These are phyloP conservation scores for Paraphoma sp. DNA, from an alignment of 2,329 filamentous ascomycete species.

Conservation along the genomic window DNA sequence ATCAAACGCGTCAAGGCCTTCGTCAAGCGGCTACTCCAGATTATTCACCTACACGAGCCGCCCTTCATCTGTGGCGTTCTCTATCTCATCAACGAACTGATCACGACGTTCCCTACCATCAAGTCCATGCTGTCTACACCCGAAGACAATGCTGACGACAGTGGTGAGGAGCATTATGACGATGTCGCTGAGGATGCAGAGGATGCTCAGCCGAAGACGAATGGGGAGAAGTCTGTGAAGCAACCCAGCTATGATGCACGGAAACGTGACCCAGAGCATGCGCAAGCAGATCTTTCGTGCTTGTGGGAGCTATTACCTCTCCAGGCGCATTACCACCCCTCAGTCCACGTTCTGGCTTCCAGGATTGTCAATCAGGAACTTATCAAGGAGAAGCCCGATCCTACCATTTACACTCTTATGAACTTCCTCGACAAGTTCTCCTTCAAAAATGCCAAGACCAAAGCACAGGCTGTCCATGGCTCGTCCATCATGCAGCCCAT, in stretches of 20 bases:
- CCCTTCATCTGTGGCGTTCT: constrained; percentile 93
- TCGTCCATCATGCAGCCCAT: constrained; percentile 97
- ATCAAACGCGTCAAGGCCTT: constrained; percentile 94
- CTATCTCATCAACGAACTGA: constrained; percentile 84
- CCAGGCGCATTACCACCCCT: constrained; percentile 87
- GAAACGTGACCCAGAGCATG: constrained; percentile 90
- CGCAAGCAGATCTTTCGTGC: constrained; percentile 90
- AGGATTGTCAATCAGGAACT: constrained; percentile 72
- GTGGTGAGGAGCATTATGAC: constrained; percentile 74
- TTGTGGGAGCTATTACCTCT: constrained; percentile 91
- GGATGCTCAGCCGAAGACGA: constrained; percentile 35
- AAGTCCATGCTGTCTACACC: constrained; percentile 71
- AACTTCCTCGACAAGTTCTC: constrained; percentile 98
- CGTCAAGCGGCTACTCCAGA: constrained; percentile 88
- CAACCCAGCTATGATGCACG: constrained; percentile 74
- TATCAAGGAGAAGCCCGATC: constrained; percentile 85
- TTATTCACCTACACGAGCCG: constrained; percentile 86
- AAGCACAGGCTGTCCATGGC: constrained; percentile 67
- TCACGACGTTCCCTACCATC: constrained; percentile 79
- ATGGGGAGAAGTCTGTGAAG: constrained; percentile 20
- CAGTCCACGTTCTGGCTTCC: constrained; percentile 82
- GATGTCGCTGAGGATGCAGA: constrained; percentile 62
- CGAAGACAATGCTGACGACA: constrained; percentile 79
- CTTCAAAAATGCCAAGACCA: constrained; percentile 89
- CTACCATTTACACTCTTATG: constrained; percentile 87